Evolutionary conservation across 306 rosid genomes (phyloP), one percentile per base, ranked within the genome.

Genomic region (Quercus berberidifolia): DNA sequence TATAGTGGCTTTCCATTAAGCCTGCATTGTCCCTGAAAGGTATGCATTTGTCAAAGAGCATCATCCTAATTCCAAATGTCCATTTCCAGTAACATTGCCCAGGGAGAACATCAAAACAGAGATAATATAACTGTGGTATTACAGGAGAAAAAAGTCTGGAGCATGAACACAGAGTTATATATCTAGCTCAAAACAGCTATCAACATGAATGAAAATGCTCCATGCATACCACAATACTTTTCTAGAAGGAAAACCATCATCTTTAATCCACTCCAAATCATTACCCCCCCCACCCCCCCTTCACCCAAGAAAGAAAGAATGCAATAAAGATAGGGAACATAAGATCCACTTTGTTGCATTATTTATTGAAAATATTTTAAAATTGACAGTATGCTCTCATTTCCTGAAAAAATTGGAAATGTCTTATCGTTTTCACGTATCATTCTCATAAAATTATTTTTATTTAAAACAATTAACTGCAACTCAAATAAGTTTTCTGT

Each of bases 1-100:
- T 93, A 96, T 51, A 96, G 90, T 77, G 98, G 98, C 83, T 92
- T 96, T 78, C 99, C 97, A 30, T 86, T 85, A 23, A 87, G 92
- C 87, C 89, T 87, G 81, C 92, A 63, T 73, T 92, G 94, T 75
- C 96, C 99, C 98, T 93, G 94, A 81, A 89, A 74, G 30, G 15
- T 77, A 70, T 2, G 12, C 77, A 57, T 69, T 77, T 58, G 72
- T 59, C 35, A 54, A 81, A 69, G 81, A 75, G 54, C 59, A 78
- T 76, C 64, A 78, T 76, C 58, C 65, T 74, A 57, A 59, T 78
- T 74, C 71, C 77, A 71, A 63, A 79, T 70, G 78, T 67, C 46
- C 20, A 33, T 71, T 60, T 49, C 73, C n/a, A 70, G 56, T 46
- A 46, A 35, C 49, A 74, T 51, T 23, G 15, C 35, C 21, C 18